Conservation (phyloP, 345 rosid species). For the Acer saccharum region DNA sequence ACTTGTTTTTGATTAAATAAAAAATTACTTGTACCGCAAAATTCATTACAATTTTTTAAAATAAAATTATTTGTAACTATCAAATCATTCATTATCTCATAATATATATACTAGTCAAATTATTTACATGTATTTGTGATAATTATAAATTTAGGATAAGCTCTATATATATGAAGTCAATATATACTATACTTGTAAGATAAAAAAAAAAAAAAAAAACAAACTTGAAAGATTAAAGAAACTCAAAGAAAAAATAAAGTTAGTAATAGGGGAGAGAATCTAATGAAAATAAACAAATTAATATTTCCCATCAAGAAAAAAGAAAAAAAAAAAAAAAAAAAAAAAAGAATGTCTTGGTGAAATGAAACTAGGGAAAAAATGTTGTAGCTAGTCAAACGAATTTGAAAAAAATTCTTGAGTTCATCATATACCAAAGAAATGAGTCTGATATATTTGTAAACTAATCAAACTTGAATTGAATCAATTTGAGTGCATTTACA, state of each 20-base stretch:
- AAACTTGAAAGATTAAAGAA: background rate
- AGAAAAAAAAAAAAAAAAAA: background rate
- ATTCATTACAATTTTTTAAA: too few relatives aligned
- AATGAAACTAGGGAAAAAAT: background rate
- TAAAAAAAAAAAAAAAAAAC: too few relatives aligned
- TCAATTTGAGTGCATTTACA: constrained; percentile 19
- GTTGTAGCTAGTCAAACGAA: background rate
- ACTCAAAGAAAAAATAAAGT: background rate
- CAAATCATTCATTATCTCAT: too few relatives aligned
- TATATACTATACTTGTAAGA: background rate
- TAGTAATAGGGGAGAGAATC: background rate
- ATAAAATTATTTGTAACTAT: too few relatives aligned
- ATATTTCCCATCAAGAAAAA: background rate
- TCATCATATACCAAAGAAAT: background rate
- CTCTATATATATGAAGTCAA: background rate
- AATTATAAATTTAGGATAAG: too few relatives aligned
- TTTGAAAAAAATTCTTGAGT: background rate
- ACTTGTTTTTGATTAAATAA: too few relatives aligned
- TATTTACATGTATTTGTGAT: too few relatives aligned
- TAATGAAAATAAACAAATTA: background rate
- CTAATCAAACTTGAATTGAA: constrained; percentile 18
- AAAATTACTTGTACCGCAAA: too few relatives aligned
- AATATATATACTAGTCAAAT: too few relatives aligned
- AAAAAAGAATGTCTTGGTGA: background rate
- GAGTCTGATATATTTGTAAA: background rate